Evolutionary conservation across 116 monocot genomes (phyloP).

Genomic region (Iris pallida): DNA sequence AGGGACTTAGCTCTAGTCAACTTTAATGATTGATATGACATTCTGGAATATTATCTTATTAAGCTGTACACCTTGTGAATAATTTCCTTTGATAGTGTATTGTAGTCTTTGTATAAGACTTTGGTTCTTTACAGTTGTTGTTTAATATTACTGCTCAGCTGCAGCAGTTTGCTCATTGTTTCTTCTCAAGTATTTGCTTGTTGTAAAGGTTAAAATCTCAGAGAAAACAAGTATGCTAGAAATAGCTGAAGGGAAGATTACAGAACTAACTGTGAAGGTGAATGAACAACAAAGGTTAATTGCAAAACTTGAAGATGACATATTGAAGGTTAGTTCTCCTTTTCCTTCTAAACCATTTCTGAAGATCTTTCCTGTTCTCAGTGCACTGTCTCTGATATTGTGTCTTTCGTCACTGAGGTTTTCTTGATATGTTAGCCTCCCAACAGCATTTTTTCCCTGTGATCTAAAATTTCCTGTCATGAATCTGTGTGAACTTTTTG

Average conservation of each 20-base stretch:
- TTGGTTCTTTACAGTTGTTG: too few species aligned
- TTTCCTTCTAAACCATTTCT: neutral
- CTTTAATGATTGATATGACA: neutral
- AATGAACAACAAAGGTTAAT: slow-evolving; percentile 92
- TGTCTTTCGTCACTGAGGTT: too few species aligned
- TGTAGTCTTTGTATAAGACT: too few species aligned
- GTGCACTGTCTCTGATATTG: too few species aligned
- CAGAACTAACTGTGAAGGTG: slow-evolving; percentile 63
- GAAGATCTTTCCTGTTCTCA: too few species aligned
- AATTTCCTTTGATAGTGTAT: too few species aligned
- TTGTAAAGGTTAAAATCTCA: slow-evolving; percentile 78
- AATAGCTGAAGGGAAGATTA: slow-evolving; percentile 62
- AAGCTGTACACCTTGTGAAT: neutral
- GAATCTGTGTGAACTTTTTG: too few species aligned
- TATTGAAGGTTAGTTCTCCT: slow-evolving; percentile 62
- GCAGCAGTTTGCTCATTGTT: neutral
- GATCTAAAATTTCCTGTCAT: too few species aligned
- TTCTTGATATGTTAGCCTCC: too few species aligned
- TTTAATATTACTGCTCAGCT: neutral
- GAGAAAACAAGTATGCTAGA: slow-evolving; percentile 67
- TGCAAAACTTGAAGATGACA: slow-evolving; percentile 95
- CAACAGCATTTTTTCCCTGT: too few species aligned
- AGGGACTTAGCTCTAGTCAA: neutral
- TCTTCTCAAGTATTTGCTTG: slow-evolving; percentile 10
- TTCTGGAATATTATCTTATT: neutral